Evolutionary conservation across 441 rosid genomes (phyloP).

Genomic region (Jatropha multifida): DNA sequence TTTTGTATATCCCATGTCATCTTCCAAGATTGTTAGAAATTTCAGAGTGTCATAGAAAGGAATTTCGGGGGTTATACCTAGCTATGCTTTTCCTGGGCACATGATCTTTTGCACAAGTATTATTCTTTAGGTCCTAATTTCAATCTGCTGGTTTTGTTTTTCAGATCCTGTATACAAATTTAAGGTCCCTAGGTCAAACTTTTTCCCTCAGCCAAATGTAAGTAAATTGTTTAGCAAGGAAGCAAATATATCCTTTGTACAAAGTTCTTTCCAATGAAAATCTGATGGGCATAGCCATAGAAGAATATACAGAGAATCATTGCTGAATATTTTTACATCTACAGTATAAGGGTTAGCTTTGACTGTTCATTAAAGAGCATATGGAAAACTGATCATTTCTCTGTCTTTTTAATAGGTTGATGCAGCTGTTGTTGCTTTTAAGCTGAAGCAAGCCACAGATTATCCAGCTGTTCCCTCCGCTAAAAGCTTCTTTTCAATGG

Average conservation of each 20-base stretch:
- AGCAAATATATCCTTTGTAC: background rate
- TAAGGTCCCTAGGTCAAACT: slow-evolving; percentile 69
- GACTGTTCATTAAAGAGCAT: background rate
- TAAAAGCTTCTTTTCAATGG: slow-evolving; percentile 92
- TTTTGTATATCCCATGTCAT: no score
- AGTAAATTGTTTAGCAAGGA: slow-evolving; percentile 21
- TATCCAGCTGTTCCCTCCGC: slow-evolving; percentile 78
- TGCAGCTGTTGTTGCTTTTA: slow-evolving; percentile 87
- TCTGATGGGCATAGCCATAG: background rate
- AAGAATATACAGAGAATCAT: background rate
- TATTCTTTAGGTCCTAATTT: slow-evolving; percentile 14
- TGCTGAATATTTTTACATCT: background rate
- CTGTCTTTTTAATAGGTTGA: slow-evolving; percentile 61
- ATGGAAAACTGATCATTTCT: background rate
- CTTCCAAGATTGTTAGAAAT: background rate
- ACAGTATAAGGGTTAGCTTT: background rate
- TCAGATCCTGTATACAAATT: slow-evolving; percentile 82
- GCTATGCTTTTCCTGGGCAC: background rate
- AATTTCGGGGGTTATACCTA: background rate
- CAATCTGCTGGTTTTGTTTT: slow-evolving; percentile 21
- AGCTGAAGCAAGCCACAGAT: slow-evolving; percentile 67
- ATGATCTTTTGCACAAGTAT: background rate
- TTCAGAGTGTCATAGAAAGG: background rate
- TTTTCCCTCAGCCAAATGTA: slow-evolving; percentile 96
- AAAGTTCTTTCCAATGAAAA: background rate